Base-by-base conservation (phyloP, 257 asterid genomes). In the Jacaranda mimosifolia region DNA sequence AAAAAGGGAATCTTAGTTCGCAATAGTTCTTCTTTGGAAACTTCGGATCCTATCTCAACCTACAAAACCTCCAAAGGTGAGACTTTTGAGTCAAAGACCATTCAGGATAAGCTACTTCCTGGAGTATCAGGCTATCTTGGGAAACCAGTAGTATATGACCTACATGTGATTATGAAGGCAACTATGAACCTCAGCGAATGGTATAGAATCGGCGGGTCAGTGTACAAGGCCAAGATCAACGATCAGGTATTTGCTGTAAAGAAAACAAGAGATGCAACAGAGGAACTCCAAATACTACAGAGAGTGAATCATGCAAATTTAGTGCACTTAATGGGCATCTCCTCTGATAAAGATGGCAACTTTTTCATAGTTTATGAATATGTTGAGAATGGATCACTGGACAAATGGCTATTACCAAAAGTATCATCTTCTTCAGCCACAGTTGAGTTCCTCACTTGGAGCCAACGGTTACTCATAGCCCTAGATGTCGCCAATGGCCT, bases 401-500 rank as follows among this genome's bases (percentile, higher is more conserved):
- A 86, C 36, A 85, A 82, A n/a, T 87, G 92, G 92, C 78, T 93
- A 60, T 86, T 81, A 36, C 85, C 78, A 1, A 72, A 78, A 40
- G 68, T 64, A 1, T 38, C 82, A 14, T 38, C 91, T 9, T 72
- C 86, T 63, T 82, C 86, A 42, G 53, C 74, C 62, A 46, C 72
- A 15, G 75, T 14, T 3, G 77, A 55, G 57, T 42, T 70, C 14
- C 89, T 90, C 1, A 77, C 76, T 18, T 93, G 96, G 98, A 86
- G 59, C 59, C 94, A 86, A 40, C 85, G 97, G 82, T 67, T 93
- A 55, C 71, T 77, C 13, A 72, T 91, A 40, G 91, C 98, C 46
- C 81, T 86, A n/a, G 97, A 93, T 46, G 89, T 90, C 3, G 97
- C 98, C 8, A 91, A 93, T 5, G 97, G 97, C 51, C 86, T 93